A percentile compares a stretch with the other conserved stretches of the same genome.
These are phyloP conservation scores for Magnaporthiopsis poae DNA, from an alignment of 2,329 filamentous ascomycete species.

Conservation along the genomic window DNA sequence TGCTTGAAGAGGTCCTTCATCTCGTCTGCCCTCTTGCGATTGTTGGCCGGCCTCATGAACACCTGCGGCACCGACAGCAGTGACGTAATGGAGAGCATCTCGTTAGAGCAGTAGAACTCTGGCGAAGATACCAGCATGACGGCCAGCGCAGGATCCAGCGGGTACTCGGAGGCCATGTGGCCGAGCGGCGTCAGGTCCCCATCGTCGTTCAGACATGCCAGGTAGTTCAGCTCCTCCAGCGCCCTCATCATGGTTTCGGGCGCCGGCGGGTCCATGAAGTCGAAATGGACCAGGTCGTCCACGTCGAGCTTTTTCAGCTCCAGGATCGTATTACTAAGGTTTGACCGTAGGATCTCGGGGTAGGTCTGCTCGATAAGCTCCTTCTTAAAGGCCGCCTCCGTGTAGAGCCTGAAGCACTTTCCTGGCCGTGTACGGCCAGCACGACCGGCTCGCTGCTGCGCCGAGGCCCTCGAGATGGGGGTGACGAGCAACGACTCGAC, in stretches of 20 bases:
- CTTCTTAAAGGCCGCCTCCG: constrained; percentile 90
- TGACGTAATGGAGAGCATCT: constrained; percentile 89
- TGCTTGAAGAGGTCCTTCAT: constrained; percentile 95
- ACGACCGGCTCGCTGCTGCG: constrained; percentile 95
- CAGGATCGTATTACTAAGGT: constrained; percentile 85
- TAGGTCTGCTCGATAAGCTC: constrained; percentile 96
- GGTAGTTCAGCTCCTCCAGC: constrained; percentile 91
- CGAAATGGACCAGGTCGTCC: constrained; percentile 92
- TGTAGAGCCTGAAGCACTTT: constrained; percentile 96
- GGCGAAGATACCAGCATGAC: constrained; percentile 97
- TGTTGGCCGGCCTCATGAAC: constrained; percentile 76
- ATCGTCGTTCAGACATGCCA: constrained; percentile 92
- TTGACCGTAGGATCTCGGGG: constrained; percentile 88
- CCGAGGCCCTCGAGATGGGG: constrained; percentile 93
- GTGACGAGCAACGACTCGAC: constrained; percentile 96
- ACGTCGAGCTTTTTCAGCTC: constrained; percentile 96
- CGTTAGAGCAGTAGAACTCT: constrained; percentile 97
- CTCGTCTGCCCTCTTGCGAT: constrained; percentile 85
- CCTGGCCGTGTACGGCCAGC: constrained; percentile 95
- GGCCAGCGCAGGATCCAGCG: constrained; percentile 82
- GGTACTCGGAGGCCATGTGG: constrained; percentile 83
- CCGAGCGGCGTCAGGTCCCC: constrained; percentile 83
- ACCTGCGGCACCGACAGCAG: constrained; percentile 90
- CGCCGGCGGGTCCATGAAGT: constrained; percentile 95
- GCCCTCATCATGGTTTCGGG: constrained; percentile 98